Percentiles rank a stretch among this genome's conserved stretches.
phyloP scores from a whole-genome alignment of 2,329 filamentous ascomycete species.

The Penicillium sp. region DNA sequence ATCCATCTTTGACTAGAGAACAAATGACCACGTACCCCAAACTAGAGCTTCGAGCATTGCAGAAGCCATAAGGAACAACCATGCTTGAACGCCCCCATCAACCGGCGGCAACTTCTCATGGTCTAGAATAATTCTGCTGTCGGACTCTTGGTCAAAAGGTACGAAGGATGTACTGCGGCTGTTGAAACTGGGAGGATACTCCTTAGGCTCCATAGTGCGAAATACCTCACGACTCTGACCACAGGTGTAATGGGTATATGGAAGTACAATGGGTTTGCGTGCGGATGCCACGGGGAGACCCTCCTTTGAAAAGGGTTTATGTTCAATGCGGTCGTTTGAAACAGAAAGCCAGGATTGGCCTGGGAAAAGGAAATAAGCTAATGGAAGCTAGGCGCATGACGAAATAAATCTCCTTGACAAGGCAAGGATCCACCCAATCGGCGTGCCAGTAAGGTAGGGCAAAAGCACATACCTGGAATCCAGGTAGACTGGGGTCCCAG shows the following conservation, averaged over 20 bases:
- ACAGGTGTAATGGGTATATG: background rate
- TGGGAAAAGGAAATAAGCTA: constrained; percentile 3
- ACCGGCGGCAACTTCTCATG: constrained; percentile 12
- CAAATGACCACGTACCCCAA: constrained; percentile 15
- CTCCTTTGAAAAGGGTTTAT: constrained; percentile 1
- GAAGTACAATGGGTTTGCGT: background rate
- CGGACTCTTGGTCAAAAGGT: constrained; percentile 6
- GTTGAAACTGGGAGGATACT: constrained; percentile 8
- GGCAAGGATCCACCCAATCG: background rate
- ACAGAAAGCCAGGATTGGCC: background rate
- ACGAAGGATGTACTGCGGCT: constrained; percentile 4
- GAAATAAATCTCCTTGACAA: constrained; percentile 7
- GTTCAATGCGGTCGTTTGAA: background rate
- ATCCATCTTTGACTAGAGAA: background rate
- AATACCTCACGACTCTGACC: background rate
- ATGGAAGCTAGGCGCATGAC: constrained; percentile 12
- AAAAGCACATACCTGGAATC: constrained; percentile 13
- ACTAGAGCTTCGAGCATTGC: constrained; percentile 23
- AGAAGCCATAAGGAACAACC: constrained; percentile 22
- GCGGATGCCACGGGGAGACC: background rate
- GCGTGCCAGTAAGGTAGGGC: background rate
- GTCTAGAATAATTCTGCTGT: background rate
- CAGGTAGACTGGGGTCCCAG: constrained; percentile 4
- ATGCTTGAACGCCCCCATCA: constrained; percentile 21
- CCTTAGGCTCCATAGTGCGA: constrained; percentile 3